Conservation (phyloP, 306 rosid genomes). For the Sesbania bispinosa region DNA sequence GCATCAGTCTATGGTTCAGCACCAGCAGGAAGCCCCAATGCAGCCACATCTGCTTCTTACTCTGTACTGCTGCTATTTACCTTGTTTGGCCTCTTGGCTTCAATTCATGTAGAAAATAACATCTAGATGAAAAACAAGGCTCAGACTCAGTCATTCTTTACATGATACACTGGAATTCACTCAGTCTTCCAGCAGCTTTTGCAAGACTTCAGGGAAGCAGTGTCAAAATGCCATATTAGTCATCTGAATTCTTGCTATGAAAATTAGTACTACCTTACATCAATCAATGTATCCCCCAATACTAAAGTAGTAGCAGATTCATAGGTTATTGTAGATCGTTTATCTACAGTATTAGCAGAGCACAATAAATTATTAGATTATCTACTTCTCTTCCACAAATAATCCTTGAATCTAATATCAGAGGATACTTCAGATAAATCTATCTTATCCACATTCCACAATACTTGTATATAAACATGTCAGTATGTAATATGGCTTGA, state of each 20-base stretch:
- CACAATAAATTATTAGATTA: conserved; percentile 47
- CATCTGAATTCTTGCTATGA: conserved; percentile 38
- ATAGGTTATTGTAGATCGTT: conserved; percentile 60
- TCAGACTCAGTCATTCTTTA: conserved; percentile 31
- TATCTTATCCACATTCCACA: neutral
- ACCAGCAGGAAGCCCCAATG: conserved; percentile 71
- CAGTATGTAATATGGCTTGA: neutral
- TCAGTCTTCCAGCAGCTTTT: conserved; percentile 40
- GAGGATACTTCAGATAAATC: neutral
- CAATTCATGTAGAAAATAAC: conserved; percentile 41
- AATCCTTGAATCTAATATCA: neutral
- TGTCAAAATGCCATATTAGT: conserved; percentile 30
- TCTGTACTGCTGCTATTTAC: conserved; percentile 37
- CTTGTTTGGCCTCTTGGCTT: conserved; percentile 42
- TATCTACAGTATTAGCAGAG: conserved; percentile 45
- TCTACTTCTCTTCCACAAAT: conserved; percentile 24
- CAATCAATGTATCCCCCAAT: conserved; percentile 40
- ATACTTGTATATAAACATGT: neutral
- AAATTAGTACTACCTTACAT: conserved; percentile 35
- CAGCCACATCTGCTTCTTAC: conserved; percentile 53
- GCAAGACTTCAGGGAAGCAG: conserved; percentile 38
- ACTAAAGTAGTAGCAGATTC: conserved; percentile 33
- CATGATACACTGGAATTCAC: conserved; percentile 37
- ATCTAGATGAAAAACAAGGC: conserved; percentile 37
- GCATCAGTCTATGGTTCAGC: conserved; percentile 60